phyloP scores from a whole-genome alignment of 1,139 yeast genomes.

The Sugiyamaella japonica region DNA sequence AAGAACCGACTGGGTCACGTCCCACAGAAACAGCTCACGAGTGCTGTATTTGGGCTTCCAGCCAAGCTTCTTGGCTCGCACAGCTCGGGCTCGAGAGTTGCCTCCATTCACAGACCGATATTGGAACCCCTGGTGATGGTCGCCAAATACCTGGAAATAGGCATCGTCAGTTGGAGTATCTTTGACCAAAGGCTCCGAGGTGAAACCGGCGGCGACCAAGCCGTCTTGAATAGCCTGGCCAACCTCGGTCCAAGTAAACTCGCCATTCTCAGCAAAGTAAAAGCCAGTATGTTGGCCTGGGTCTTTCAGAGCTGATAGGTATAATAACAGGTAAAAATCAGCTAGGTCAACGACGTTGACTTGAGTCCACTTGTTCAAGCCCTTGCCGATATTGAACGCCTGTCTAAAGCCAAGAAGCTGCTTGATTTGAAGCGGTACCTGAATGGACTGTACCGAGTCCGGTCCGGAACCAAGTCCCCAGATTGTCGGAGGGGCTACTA shows the following conservation, averaged over 20 bases:
- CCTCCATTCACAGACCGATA: conserved; percentile 22
- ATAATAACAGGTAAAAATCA: conserved; percentile 38
- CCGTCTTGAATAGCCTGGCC: conserved; percentile 34
- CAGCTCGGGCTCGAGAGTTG: conserved; percentile 28
- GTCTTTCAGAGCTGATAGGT: conserved; percentile 36
- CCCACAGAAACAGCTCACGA: conserved; percentile 22
- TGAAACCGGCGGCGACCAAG: conserved; percentile 24
- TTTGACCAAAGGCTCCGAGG: conserved; percentile 16
- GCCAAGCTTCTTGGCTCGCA: conserved; percentile 25
- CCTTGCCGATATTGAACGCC: conserved; percentile 41
- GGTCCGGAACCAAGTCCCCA: conserved; percentile 44
- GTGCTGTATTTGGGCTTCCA: conserved; percentile 28
- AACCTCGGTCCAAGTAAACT: conserved; percentile 43
- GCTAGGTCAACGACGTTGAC: conserved; percentile 46
- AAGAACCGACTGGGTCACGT: conserved; percentile 11
- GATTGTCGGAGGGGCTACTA: conserved; percentile 34
- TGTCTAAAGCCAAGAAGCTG: conserved; percentile 36
- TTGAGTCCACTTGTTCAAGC: conserved; percentile 45
- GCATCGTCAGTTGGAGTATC: conserved; percentile 18
- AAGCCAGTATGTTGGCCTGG: conserved; percentile 42
- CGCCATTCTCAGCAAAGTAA: conserved; percentile 43
- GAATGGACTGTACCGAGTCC: conserved; percentile 41
- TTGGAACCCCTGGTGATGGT: conserved; percentile 9
- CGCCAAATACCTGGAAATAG: conserved; percentile 19
- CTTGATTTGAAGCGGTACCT: conserved; percentile 40